Evolutionary conservation across 371 early-diverging fungal species (phyloP).

Genomic region (Apophysomyces sp.): DNA sequence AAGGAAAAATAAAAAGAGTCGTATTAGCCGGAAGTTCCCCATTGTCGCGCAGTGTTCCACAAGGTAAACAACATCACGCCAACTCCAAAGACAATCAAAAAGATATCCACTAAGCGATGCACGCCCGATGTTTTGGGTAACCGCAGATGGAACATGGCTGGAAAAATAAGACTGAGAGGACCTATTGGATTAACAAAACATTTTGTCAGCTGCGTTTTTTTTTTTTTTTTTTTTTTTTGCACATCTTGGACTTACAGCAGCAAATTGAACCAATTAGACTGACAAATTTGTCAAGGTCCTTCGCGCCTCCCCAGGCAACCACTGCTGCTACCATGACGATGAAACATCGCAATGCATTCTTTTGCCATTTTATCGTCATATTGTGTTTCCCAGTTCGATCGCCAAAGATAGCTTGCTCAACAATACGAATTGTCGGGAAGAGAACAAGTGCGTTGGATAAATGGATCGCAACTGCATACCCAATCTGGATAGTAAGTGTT

Average conservation of each 20-base stretch:
- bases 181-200: constrained; percentile 14
- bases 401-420: constrained; percentile 71
- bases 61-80: constrained; percentile 80
- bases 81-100: constrained; percentile 67
- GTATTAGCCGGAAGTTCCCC: constrained; percentile 18
- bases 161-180: constrained; percentile 45
- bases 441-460: constrained; percentile 83
- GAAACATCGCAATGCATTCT: constrained; percentile 78
- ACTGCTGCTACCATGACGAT: constrained; percentile 66
- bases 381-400: constrained; percentile 42
- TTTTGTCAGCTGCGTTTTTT: constrained; percentile 8
- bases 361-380: constrained; percentile 76
- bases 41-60: constrained; percentile 38
- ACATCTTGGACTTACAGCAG: constrained; percentile 52
- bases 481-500: constrained; percentile 65
- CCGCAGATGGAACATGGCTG: constrained; percentile 40
- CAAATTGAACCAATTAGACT: constrained; percentile 88
- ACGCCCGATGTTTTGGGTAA: constrained; percentile 38
- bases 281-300: constrained; percentile 87
- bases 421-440: constrained; percentile 88
- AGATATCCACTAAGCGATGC: constrained; percentile 56
- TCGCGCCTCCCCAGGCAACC: constrained; percentile 78
- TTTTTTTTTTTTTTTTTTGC: neutral
- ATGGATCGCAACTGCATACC: constrained; percentile 88
- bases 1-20: neutral